Conservation (phyloP, 148 eudicot genomes). For the Amaranthus hypochondriacus region DNA sequence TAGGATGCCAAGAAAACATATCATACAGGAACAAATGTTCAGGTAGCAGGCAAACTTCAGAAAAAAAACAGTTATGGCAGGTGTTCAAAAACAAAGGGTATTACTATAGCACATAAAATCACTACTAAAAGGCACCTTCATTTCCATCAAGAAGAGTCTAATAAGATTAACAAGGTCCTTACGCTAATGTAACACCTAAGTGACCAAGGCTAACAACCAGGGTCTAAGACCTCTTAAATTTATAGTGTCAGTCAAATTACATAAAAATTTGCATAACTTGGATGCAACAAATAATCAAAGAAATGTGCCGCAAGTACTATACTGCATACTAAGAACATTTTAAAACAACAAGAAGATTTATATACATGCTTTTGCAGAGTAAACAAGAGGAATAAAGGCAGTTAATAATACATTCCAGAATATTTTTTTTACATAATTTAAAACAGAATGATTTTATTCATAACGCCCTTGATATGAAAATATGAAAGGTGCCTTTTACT, state of each 20-base stretch:
- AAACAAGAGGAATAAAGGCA: no score
- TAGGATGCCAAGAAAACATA: neutral
- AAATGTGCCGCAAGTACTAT: neutral
- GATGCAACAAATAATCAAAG: neutral
- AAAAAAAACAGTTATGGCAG: neutral
- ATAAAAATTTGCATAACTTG: neutral
- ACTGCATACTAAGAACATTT: no score
- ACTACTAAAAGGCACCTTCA: neutral
- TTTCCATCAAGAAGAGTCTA: constrained; percentile 1
- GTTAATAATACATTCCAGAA: no score
- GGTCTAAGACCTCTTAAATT: neutral
- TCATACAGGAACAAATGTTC: neutral
- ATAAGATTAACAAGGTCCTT: neutral
- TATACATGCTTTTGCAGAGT: no score
- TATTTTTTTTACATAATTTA: no score
- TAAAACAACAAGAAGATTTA: no score
- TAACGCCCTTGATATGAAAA: no score
- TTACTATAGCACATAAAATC: neutral
- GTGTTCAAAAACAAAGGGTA: no score
- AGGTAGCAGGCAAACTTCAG: constrained; percentile 1
- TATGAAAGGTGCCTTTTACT: no score
- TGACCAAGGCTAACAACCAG: no score
- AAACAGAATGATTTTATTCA: no score
- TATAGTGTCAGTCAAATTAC: neutral
- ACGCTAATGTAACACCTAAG: no score